phyloP scores from a whole-genome alignment of 2,329 filamentous ascomycete species.

The Colletotrichum musicola region DNA sequence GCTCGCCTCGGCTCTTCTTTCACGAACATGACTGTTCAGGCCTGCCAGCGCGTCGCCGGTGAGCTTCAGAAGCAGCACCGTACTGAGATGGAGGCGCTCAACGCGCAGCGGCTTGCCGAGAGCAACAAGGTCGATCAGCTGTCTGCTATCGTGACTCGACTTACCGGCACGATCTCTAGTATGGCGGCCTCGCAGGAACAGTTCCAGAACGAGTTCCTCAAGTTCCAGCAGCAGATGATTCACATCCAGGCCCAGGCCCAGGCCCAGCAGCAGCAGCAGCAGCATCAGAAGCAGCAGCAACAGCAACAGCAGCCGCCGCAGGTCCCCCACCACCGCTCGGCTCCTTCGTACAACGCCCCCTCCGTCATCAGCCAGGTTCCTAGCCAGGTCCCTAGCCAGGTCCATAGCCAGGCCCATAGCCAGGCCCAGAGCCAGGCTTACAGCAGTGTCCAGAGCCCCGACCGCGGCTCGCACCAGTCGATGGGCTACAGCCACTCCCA shows the following conservation, averaged over 20 bases:
- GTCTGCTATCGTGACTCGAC: conserved; percentile 73
- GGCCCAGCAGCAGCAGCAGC: background rate
- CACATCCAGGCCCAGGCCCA: conserved; percentile 52
- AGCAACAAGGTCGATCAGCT: conserved; percentile 79
- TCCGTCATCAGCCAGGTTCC: conserved; percentile 36
- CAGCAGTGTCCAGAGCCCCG: conserved; percentile 41
- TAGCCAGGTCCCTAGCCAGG: conserved; percentile 41
- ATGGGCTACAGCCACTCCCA: conserved; percentile 39
- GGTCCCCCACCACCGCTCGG: conserved; percentile 32
- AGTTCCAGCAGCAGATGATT: conserved; percentile 64
- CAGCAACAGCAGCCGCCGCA: conserved; percentile 37
- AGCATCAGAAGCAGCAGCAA: conserved; percentile 41
- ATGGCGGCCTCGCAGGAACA: conserved; percentile 78
- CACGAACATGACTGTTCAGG: conserved; percentile 72
- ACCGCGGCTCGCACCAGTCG: conserved; percentile 36
- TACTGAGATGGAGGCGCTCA: conserved; percentile 63
- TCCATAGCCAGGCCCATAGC: conserved; percentile 41
- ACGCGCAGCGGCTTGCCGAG: conserved; percentile 64
- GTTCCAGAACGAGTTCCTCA: conserved; percentile 74
- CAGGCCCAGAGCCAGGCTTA: conserved; percentile 42
- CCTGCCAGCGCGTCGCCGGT: conserved; percentile 74
- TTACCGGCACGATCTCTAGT: conserved; percentile 76
- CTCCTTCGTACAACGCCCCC: conserved; percentile 30
- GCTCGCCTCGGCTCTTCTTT: conserved; percentile 76
- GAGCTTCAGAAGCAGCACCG: conserved; percentile 75